A percentile compares a stretch with the other conserved stretches of the same genome.
Conservation (phyloP, 306 rosid genomes). For the Herpetospermum pedunculosum region DNA sequence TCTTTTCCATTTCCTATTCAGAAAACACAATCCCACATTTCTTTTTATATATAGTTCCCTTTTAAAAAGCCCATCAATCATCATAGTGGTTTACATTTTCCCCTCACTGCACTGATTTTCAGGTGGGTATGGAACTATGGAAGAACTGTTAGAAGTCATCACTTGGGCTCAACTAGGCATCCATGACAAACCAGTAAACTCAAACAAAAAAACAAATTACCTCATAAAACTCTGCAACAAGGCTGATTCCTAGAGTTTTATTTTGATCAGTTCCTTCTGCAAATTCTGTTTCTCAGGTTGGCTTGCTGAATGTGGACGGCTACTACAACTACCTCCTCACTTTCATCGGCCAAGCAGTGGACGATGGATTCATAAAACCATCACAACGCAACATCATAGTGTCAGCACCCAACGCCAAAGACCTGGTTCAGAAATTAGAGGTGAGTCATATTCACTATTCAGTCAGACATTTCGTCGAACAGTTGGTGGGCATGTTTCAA, state of each 20-base stretch:
- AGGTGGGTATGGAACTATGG: constrained; percentile 55
- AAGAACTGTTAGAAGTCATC: constrained; percentile 45
- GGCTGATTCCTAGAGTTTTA: not conserved
- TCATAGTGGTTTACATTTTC: not conserved
- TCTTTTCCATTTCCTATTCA: not conserved
- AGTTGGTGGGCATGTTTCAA: not conserved
- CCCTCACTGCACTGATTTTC: constrained; percentile 1
- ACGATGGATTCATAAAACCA: constrained; percentile 49
- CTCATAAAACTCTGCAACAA: not conserved
- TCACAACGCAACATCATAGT: constrained; percentile 46
- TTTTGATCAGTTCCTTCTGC: not conserved
- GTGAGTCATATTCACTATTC: constrained; percentile 14
- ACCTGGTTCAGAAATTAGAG: constrained; percentile 50
- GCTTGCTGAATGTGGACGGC: constrained; percentile 47
- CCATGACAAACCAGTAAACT: constrained; percentile 46
- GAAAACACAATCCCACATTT: not conserved
- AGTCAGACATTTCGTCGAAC: constrained; percentile 7
- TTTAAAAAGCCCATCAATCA: not conserved
- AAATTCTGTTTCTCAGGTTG: constrained; percentile 22
- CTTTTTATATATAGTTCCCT: not conserved
- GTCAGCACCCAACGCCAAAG: constrained; percentile 42
- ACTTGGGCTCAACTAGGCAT: constrained; percentile 57
- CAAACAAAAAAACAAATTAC: not conserved
- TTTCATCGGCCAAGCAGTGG: constrained; percentile 47
- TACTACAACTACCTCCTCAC: constrained; percentile 39